Base-by-base conservation (phyloP, 495 filamentous ascomycete species). In the Podospora conica region DNA sequence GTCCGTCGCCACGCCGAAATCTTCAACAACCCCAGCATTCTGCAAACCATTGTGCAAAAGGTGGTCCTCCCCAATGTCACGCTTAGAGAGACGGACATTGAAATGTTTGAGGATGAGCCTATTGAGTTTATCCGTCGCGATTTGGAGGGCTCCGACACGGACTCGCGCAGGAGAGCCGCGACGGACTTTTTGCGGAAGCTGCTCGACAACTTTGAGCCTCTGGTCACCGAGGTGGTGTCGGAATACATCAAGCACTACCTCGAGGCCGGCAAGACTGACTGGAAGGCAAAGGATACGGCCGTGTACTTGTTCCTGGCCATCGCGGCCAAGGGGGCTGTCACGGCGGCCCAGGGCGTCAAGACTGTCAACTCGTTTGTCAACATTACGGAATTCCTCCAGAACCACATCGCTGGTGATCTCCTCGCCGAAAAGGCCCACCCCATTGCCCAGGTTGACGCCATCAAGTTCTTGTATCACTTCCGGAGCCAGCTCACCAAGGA, bases 81-180 rank as follows among this genome's bases (percentile, higher is more conserved):
- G 12, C 82, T 99, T 23, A 86, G 96, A 71, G 92, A 96, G 67
- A 91, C 93, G 3, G 96, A 99, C 65, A 87, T 96, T 66, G 96
- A 99, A 74, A 82, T 96, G 40, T 97, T 98, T 69, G 96, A 98
- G 74, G 96, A 99, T 71, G 96, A 99, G 75, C 96, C 96, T 3
- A 97, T 99, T 74, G 96, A 99, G 74, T 99, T 96, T 77, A 98
- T 98, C 71, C 84, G 96, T 61, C 87, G 92, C 66, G 94, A 99
- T 75, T 83, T 99, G 18, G 96, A 99, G 76, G 96, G 96, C 22
- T 96, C 93, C 1, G 96, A 98, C 73, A 92, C 88, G 60, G 96
- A 98, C 68, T 98, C 96, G 5, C 82, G 96, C 68, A 85, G 96
- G 65, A 84, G 94, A 71, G 92, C 93, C 58, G 92, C 96, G 3